Base-by-base conservation (phyloP, 805 yeast species). In the Candida pseudofarinosa region DNA sequence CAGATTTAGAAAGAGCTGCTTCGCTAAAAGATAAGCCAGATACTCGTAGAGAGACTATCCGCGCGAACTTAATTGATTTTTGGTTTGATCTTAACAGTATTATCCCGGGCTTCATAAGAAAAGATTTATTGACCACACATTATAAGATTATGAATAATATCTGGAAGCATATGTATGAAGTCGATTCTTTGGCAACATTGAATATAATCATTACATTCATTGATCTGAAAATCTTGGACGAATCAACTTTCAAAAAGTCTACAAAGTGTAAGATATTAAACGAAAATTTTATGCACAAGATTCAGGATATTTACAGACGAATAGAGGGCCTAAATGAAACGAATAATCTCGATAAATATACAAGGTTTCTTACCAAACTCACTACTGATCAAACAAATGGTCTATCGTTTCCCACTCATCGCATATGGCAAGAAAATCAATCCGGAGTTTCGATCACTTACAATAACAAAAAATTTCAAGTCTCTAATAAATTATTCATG, bases 221-320 rank as follows among this genome's bases (percentile, higher is more conserved):
- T 44, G 77, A 71, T 14, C 55, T 63, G 1, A 64, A 67, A 17
- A 73, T 90, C 2, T 54, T 88, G 30, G 58, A 65, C 19, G 97
- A 90, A 50, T 54, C 67, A 2, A 63, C 74, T 10, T 84, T 81
- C 56, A 79, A 79, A 50, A 83, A 81, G 53, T 68, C 82, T 46
- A 76, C 88, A 0, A 90, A 89, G 58, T 76, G 88, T 46, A 79
- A 80, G 46, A 74, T 89, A 13, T 75, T 91, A 54, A 88, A 87
- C 52, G 97, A 90, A 56, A 78, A 85, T 71, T 77, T 83, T 17
- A 55, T 88, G 44, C 71, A 73, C 19, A 80, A 80, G 41, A 50
- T 88, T 23, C 76, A 79, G 28, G 69, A 76, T 3, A 58, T 88
- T 3, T 80, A 59, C 33, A 35, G 39, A 20, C 63, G 53, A 41